phyloP scores from a whole-genome alignment of 2,329 filamentous ascomycete genomes.

The Cyphellophora attinorum region DNA sequence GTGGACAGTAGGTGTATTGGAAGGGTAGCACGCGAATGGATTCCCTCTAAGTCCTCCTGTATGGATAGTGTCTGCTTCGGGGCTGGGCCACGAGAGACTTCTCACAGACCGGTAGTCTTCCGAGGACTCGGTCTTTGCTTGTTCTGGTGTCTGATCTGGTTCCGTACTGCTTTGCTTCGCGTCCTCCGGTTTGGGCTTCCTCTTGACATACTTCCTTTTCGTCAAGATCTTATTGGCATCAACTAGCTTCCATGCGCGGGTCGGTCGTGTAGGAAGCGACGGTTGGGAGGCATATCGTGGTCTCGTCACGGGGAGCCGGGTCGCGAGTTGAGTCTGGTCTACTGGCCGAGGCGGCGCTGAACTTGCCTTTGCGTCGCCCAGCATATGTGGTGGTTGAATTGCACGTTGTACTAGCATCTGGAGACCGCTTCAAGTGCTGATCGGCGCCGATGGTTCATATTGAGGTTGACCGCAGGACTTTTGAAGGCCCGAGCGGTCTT shows the following conservation, averaged over 20 bases:
- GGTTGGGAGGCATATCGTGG: no score
- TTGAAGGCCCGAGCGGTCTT: no score
- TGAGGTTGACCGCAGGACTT: no score
- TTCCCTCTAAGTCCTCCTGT: neutral
- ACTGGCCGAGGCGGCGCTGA: no score
- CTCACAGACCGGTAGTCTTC: neutral
- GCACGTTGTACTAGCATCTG: no score
- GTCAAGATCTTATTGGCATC: constrained; percentile 1
- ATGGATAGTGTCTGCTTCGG: neutral
- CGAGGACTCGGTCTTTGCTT: neutral
- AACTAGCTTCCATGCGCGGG: neutral
- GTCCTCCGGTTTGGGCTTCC: neutral
- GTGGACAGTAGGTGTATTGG: neutral
- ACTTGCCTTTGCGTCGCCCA: no score
- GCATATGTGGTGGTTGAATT: no score
- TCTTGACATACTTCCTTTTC: neutral
- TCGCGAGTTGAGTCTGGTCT: no score
- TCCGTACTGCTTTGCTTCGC: neutral
- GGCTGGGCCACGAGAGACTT: neutral
- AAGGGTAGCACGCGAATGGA: neutral
- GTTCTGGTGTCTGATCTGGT: neutral
- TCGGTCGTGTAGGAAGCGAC: neutral
- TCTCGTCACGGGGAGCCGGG: no score
- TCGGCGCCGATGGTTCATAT: no score
- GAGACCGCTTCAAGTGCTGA: no score